phyloP scores from a whole-genome alignment of 1,139 yeast genomes.

The Kurtzmaniella quercitrusa region DNA sequence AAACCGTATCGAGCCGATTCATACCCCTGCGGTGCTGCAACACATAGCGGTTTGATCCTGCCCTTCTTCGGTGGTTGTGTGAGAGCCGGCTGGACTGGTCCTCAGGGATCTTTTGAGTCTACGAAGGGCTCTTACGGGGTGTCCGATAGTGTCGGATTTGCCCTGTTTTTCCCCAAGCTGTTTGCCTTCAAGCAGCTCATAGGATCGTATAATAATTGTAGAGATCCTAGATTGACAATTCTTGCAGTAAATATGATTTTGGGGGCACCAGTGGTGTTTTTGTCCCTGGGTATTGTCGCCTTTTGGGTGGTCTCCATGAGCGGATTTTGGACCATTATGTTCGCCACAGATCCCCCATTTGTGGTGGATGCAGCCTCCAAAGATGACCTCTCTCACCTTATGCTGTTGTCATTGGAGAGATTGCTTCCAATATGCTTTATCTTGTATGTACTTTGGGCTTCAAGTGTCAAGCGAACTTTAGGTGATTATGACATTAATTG shows the following conservation, averaged over 20 bases:
- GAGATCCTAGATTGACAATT: slow-evolving; percentile 62
- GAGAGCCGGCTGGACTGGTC: slow-evolving; percentile 54
- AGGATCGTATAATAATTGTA: slow-evolving; percentile 40
- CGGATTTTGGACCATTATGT: slow-evolving; percentile 84
- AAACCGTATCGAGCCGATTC: slow-evolving; percentile 84
- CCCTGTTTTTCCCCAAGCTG: slow-evolving; percentile 72
- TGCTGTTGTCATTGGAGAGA: slow-evolving; percentile 71
- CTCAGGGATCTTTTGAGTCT: slow-evolving; percentile 44
- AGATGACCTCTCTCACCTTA: slow-evolving; percentile 52
- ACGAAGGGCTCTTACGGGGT: slow-evolving; percentile 45
- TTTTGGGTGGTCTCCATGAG: slow-evolving; percentile 60
- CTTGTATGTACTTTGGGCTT: slow-evolving; percentile 67
- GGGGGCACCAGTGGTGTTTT: slow-evolving; percentile 55
- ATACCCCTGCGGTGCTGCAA: slow-evolving; percentile 84
- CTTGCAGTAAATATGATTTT: slow-evolving; percentile 54
- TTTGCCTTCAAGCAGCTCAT: slow-evolving; percentile 47
- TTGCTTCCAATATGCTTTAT: slow-evolving; percentile 73
- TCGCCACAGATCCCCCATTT: slow-evolving; percentile 82
- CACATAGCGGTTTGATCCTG: slow-evolving; percentile 77
- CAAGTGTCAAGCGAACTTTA: slow-evolving; percentile 41
- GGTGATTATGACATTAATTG: slow-evolving; percentile 20
- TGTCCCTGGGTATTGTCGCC: slow-evolving; percentile 51
- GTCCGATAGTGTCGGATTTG: slow-evolving; percentile 57
- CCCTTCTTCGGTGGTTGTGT: slow-evolving; percentile 83
- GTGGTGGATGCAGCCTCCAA: slow-evolving; percentile 50